Evolutionary conservation across 805 yeast species (phyloP).

Genomic region (Metschnikowia chrysomelidarum): DNA sequence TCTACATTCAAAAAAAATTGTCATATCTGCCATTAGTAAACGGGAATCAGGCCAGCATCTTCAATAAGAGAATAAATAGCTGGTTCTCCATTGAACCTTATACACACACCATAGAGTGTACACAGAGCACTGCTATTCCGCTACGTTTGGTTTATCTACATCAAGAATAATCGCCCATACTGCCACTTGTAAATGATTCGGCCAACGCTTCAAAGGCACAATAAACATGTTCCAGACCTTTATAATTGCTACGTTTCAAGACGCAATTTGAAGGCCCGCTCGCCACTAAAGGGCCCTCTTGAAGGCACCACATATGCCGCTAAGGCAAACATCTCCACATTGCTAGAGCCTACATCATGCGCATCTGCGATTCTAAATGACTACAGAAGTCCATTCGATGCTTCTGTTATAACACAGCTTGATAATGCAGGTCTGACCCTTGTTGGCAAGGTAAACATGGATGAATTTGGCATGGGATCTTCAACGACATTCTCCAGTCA

Average conservation of each 20-base stretch:
- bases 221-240: constrained; percentile 7
- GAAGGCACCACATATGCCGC: constrained; percentile 24
- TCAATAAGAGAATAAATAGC: too few species aligned
- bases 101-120: too few species aligned
- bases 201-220: constrained; percentile 7
- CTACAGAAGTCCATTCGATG: constrained; percentile 75
- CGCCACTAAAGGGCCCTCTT: constrained; percentile 4
- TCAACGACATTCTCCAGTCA: constrained; percentile 53
- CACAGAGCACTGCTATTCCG: too few species aligned
- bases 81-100: too few species aligned
- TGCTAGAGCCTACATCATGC: constrained; percentile 69
- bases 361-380: constrained; percentile 60
- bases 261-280: not conserved
- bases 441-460: constrained; percentile 87
- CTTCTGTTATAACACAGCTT: constrained; percentile 66
- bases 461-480: constrained; percentile 98
- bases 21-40: too few species aligned
- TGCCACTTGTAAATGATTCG: constrained; percentile 2
- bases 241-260: constrained; percentile 15
- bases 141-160: too few species aligned
- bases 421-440: constrained; percentile 48
- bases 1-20: too few species aligned
- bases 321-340: constrained; percentile 79
- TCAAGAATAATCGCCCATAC: too few species aligned
- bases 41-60: too few species aligned